Conservation (phyloP, 2,329 filamentous ascomycete species). For the Claviceps sp. region DNA sequence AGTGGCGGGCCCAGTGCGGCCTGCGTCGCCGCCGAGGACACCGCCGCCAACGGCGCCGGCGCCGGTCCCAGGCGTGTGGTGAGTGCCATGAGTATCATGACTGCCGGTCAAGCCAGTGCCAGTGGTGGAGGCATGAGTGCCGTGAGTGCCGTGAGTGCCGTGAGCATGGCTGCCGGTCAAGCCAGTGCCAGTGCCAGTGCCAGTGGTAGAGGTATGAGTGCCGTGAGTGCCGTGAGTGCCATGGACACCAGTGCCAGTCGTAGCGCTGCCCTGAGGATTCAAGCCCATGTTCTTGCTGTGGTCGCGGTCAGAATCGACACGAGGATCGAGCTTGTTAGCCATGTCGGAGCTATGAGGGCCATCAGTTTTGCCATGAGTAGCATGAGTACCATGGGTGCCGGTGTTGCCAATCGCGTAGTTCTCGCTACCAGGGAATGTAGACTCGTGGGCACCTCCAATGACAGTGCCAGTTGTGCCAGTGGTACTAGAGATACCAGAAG, state of each 20-base stretch:
- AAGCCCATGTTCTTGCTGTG: slow-evolving; percentile 20
- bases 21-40: slow-evolving; percentile 6
- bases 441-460: slow-evolving; percentile 10
- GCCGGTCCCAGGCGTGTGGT: neutral
- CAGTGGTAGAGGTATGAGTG: slow-evolving; percentile 8
- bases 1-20: slow-evolving; percentile 15
- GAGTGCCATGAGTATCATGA: slow-evolving; percentile 1
- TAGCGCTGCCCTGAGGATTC: slow-evolving; percentile 16
- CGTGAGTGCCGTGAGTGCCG: slow-evolving; percentile 5
- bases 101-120: slow-evolving; percentile 10
- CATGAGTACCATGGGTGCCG: slow-evolving; percentile 9
- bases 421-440: slow-evolving; percentile 23
- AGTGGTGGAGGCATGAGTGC: slow-evolving; percentile 7
- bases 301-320: slow-evolving; percentile 40
- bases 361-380: slow-evolving; percentile 17
- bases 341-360: slow-evolving; percentile 35
- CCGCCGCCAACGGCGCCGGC: slow-evolving; percentile 14
- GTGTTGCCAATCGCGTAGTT: slow-evolving; percentile 23
- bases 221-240: neutral
- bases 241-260: slow-evolving; percentile 2
- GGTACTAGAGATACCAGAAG: neutral
- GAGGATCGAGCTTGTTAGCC: slow-evolving; percentile 39
- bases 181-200: slow-evolving; percentile 6
- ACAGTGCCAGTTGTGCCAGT: slow-evolving; percentile 9
- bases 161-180: slow-evolving; percentile 7